Percentiles rank a stretch among this genome's conserved stretches.
These are phyloP conservation scores for Russula sp. DNA, from an alignment of 768 basidiomycete species.

Conservation along the genomic window DNA sequence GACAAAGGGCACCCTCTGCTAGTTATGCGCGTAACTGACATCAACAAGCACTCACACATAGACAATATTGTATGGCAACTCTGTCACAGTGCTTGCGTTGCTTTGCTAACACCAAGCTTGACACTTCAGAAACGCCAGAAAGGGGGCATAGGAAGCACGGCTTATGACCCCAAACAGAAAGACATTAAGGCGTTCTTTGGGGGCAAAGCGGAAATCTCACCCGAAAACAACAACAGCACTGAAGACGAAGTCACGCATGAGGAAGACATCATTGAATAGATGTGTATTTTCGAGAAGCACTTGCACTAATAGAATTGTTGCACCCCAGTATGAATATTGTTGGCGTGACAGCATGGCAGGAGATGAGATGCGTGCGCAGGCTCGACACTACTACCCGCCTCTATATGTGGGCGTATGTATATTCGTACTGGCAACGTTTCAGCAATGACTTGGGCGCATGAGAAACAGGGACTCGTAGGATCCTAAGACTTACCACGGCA, in stretches of 20 bases:
- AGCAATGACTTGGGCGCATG: background rate
- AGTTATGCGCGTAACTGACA: conserved; percentile 40
- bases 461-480: background rate
- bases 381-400: background rate
- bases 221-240: conserved; percentile 26
- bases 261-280: background rate
- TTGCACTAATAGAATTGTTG: no score
- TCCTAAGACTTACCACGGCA: background rate
- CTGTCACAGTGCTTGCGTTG: background rate
- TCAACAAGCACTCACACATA: conserved; percentile 52
- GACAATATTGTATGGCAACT: conserved; percentile 43
- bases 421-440: background rate
- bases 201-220: conserved; percentile 24
- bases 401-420: background rate
- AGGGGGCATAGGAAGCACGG: conserved; percentile 65
- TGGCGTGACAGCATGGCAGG: background rate
- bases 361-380: background rate
- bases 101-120: background rate
- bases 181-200: conserved; percentile 72
- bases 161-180: conserved; percentile 67
- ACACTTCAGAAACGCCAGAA: conserved; percentile 50
- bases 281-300: background rate
- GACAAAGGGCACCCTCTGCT: conserved; percentile 31
- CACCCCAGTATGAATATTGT: background rate
- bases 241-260: conserved; percentile 23